phyloP scores from a whole-genome alignment of 2,329 filamentous ascomycete genomes.

The Penicillium sp. region DNA sequence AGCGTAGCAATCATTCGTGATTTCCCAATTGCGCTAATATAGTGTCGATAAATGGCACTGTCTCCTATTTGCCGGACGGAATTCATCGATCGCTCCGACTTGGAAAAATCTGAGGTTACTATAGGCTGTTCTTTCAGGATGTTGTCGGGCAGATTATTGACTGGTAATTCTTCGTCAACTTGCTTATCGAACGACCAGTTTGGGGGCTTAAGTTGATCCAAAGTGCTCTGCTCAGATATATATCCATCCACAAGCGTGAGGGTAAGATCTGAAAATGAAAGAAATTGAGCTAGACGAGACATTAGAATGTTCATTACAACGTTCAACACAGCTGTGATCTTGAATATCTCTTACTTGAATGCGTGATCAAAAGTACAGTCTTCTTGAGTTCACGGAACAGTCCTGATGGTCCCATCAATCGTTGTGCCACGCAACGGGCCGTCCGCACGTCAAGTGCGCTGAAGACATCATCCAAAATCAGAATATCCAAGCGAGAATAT shows the following conservation, averaged over 20 bases:
- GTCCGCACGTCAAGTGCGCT: conserved; percentile 3
- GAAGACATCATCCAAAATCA: conserved; percentile 8
- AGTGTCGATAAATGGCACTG: neutral
- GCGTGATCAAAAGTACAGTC: conserved; percentile 1
- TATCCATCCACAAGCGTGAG: neutral
- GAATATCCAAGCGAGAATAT: neutral
- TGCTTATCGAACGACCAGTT: neutral
- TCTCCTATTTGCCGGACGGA: neutral
- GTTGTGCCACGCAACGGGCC: neutral
- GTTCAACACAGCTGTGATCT: too few relatives aligned
- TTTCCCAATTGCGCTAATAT: neutral
- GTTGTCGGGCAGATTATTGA: neutral
- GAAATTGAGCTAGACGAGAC: neutral
- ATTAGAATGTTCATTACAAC: neutral
- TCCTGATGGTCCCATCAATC: neutral
- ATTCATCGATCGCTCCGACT: neutral
- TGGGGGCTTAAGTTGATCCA: neutral
- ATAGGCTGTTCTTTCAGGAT: too few relatives aligned
- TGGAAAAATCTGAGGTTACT: neutral
- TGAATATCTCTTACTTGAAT: neutral
- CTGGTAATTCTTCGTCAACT: neutral
- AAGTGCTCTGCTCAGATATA: neutral
- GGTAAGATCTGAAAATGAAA: neutral
- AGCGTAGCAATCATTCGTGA: neutral
- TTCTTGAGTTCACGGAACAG: neutral